These are phyloP conservation scores for Guillardia theta DNA, from an alignment of 78 protist genomes.

Conservation along the genomic window DNA sequence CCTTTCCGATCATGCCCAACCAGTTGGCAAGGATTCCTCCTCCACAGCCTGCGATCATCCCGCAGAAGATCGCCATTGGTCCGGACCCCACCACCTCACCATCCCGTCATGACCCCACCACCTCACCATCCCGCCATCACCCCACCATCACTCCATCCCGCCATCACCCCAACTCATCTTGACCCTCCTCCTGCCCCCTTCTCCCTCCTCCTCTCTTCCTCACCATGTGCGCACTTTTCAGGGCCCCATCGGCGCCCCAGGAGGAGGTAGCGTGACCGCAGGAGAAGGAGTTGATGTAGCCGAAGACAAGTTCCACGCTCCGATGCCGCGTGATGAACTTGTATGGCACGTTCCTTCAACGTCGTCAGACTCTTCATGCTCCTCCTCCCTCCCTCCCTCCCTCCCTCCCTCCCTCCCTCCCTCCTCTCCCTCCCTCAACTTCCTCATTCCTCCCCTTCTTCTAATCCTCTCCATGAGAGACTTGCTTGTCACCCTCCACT, in stretches of 20 bases:
- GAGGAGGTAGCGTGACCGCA: background rate
- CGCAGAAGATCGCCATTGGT: background rate
- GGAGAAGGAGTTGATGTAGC: slow-evolving; percentile 5
- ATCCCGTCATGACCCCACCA: too few relatives aligned
- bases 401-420: too few relatives aligned
- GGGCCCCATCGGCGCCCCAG: background rate
- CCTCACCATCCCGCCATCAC: too few relatives aligned
- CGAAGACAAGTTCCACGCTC: background rate
- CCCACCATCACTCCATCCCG: too few relatives aligned
- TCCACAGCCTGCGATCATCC: background rate
- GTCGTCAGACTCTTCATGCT: background rate
- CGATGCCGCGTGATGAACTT: background rate
- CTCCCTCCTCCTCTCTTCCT: too few relatives aligned
- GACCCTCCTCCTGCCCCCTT: too few relatives aligned
- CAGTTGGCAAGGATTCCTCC: slow-evolving; percentile 21
- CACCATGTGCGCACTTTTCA: background rate
- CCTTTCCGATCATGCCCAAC: background rate
- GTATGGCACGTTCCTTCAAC: background rate
- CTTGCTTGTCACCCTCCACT: background rate
- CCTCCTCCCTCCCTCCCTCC: too few relatives aligned
- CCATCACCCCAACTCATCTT: too few relatives aligned
- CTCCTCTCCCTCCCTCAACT: too few relatives aligned
- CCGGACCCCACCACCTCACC: too few relatives aligned
- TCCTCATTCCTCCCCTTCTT: too few relatives aligned
- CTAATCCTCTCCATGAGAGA: background rate